Evolutionary conservation across 768 basidiomycete species (phyloP), one percentile per base, ranked within the genome.

Genomic region (Panaeolus cyanescens): DNA sequence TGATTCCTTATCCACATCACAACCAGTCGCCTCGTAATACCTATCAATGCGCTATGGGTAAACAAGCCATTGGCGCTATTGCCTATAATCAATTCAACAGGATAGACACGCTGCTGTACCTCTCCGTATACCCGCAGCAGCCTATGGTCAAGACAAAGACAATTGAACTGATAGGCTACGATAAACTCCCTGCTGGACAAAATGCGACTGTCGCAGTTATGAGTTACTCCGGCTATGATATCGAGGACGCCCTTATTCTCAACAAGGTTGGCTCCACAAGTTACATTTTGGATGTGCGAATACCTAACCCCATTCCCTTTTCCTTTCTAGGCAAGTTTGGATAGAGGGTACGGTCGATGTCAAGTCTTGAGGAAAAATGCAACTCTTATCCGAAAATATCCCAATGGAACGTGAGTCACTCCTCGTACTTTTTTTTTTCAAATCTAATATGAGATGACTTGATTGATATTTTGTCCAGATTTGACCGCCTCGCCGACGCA

Each of bases 111-210:
- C 84, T 99, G 36, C 83, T 99, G n/a, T 99, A 99, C 76, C 84
- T 99, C 55, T 91, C 93, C 33, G 95, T 98, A 9, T 99, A 99
- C 68, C 97, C 97, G 22, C 97, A 99, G 71, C 94, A 98, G 68
- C 97, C 97, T 2, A 97, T 99, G 96, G 96, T 98, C 62, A 98
- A 99, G 76, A 97, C 97, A 5, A 96, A 95, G 75, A 97, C 97
- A 2, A 99, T 99, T 59, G 97, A 99, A 72, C 77, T 99, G 57
- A 85, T 98, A 59, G 96, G 96, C 2, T 99, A 99, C 72, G 96
- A 99, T 75, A 90, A 90, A 62, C 84, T 99, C 4, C 97, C 97
- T 4, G 97, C 97, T 4, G 97, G 97, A 13, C 96, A 99, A 75
- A 99, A 99, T 72, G 97, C 97, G 10, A 98, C 90, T 0, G 94